Conservation (phyloP, 352 stramenopile species). For the Phytophthora pistaciae region DNA sequence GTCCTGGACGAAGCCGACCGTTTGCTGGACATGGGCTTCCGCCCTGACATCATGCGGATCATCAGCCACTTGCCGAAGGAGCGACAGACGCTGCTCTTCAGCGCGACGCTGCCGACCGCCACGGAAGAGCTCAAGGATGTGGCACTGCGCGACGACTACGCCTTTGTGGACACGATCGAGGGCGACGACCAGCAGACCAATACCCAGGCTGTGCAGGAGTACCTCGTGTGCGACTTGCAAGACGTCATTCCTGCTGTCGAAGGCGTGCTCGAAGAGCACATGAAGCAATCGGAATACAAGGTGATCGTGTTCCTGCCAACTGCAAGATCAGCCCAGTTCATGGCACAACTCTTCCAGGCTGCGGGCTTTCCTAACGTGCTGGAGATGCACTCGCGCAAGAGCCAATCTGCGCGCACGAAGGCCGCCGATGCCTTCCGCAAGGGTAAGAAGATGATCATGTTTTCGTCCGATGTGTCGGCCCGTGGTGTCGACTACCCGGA, state of each 20-base stretch:
- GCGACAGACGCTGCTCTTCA: conserved; percentile 97
- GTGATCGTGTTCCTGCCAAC: conserved; percentile 96
- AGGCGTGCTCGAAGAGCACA: conserved; percentile 83
- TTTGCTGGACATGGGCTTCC: conserved; percentile 97
- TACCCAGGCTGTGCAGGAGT: conserved; percentile 87
- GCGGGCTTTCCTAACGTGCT: conserved; percentile 82
- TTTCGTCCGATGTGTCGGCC: conserved; percentile 96
- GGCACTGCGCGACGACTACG: conserved; percentile 85
- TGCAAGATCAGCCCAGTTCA: conserved; percentile 89
- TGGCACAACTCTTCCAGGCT: conserved; percentile 90
- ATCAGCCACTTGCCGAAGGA: conserved; percentile 60
- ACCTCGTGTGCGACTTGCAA: conserved; percentile 74
- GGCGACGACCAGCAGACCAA: conserved; percentile 93
- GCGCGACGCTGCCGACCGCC: conserved; percentile 92
- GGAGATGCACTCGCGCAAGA: conserved; percentile 98
- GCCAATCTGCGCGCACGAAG: conserved; percentile 90
- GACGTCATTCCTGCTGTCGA: conserved; percentile 81
- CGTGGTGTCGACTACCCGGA: conserved; percentile 97
- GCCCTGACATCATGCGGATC: conserved; percentile 92
- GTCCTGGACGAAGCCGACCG: conserved; percentile 97
- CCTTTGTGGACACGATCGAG: conserved; percentile 94
- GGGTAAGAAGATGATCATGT: conserved; percentile 89
- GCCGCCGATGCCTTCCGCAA: conserved; percentile 91
- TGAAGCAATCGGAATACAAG: conserved; percentile 88
- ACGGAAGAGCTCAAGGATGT: conserved; percentile 90